Evolutionary conservation across 768 basidiomycete species (phyloP), one percentile per base, ranked within the genome.

Genomic region (Amyloporia xantha): DNA sequence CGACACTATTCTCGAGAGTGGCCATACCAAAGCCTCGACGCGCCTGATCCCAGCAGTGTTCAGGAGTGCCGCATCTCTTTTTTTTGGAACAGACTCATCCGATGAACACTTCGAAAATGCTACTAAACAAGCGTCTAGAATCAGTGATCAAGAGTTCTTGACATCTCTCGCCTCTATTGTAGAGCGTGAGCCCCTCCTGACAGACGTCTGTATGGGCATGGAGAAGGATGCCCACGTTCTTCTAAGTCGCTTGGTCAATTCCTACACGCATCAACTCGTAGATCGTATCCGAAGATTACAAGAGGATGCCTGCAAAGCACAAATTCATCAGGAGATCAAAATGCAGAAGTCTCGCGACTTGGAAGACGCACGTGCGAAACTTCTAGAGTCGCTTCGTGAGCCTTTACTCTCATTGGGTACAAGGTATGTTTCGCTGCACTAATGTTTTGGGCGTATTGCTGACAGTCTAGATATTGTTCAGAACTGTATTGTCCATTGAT

Each of bases 141-240:
- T 49, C 9, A 11, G 45, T 1, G 53, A 59, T 25, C 6, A 33
- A 2, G 44, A 28, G 0, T 59, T 59, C 28, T 30, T 59, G 2
- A 28, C 46, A 11, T 15, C n/a, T 6, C 21, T 57, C 15, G 41
- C 41, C 11, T 17, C 12, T 26, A 39, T 46, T 10, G 39, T n/a
- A 11, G 49, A 50, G 3, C 3, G 41, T 15, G 28, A 33, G 17
- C 27, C 55, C 4, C 25, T 35, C 1, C 51, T 54, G 3, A 26
- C 25, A n/a, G 40, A 47, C 7, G 20, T n/a, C 12, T n/a, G 23
- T 4, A 36, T 30, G 6, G 33, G 43, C 2, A 46, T 47, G 9
- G 40, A 41, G 4, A 21, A 15, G 5, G 15, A 41, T 2, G 55
- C 47, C 4, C 36, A 44, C n/a, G 9, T 28, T 0, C 42, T 57